Conservation (phyloP, 192 early-diverging fungal genomes). For the Umbelopsis sp. region DNA sequence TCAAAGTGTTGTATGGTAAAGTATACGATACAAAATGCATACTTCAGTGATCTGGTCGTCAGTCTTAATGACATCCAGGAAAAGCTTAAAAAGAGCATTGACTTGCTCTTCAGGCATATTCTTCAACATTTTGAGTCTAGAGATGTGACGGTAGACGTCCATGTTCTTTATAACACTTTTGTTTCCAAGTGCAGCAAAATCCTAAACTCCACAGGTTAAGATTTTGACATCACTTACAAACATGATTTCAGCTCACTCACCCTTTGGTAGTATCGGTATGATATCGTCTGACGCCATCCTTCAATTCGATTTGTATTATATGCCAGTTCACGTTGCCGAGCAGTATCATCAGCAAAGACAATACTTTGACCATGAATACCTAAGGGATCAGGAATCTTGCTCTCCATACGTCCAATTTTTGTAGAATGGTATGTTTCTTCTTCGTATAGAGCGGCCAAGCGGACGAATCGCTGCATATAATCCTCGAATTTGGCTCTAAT, state of each 20-base stretch:
- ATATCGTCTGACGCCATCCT: conserved; percentile 80
- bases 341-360: conserved; percentile 71
- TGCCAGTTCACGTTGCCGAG: conserved; percentile 66
- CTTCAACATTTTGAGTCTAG: conserved; percentile 49
- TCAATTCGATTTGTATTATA: conserved; percentile 80
- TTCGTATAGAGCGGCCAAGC: conserved; percentile 78
- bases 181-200: conserved; percentile 60
- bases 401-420: conserved; percentile 51
- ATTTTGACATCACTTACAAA: background rate
- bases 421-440: conserved; percentile 64
- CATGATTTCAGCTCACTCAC: conserved; percentile 34
- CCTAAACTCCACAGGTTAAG: conserved; percentile 35
- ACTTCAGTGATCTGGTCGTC: conserved; percentile 83
- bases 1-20: background rate
- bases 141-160: conserved; percentile 73
- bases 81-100: conserved; percentile 66
- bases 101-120: conserved; percentile 63
- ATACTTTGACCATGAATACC: conserved; percentile 66
- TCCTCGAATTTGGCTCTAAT: conserved; percentile 88
- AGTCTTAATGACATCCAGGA: conserved; percentile 65
- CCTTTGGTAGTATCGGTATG: conserved; percentile 70
- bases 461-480: conserved; percentile 83
- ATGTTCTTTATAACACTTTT: conserved; percentile 60
- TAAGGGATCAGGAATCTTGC: conserved; percentile 47
- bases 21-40: conserved; percentile 14